These are phyloP conservation scores for Boechera stricta DNA, from an alignment of 345 rosid species.

Conservation along the genomic window DNA sequence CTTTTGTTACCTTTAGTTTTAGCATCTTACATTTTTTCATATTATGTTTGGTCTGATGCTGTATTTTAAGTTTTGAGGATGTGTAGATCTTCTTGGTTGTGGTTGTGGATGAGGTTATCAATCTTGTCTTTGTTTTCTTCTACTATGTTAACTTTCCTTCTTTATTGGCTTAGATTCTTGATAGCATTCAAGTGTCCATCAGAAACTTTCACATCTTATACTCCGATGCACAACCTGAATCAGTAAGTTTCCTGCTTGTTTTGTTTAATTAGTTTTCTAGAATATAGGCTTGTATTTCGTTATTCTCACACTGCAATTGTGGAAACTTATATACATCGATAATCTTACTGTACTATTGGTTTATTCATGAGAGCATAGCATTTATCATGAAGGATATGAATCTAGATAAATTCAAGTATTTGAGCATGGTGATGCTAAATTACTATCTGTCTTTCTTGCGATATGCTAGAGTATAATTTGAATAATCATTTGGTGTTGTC, in stretches of 20 bases:
- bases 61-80: constrained; percentile 18
- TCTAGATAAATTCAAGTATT: constrained; percentile 22
- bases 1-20: constrained; percentile 1
- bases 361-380: constrained; percentile 14
- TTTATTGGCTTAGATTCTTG: constrained; percentile 65
- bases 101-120: constrained; percentile 8
- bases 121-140: constrained; percentile 4
- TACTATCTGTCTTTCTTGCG: constrained; percentile 12
- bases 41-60: constrained; percentile 13
- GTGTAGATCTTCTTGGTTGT: constrained; percentile 11
- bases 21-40: constrained; percentile 13
- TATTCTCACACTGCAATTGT: background rate
- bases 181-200: constrained; percentile 82
- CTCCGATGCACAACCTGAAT: constrained; percentile 54
- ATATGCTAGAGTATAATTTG: constrained; percentile 20
- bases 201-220: constrained; percentile 76
- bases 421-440: constrained; percentile 20
- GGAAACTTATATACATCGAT: constrained; percentile 9
- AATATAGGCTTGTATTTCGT: constrained; percentile 18
- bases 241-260: constrained; percentile 55
- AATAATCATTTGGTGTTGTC: constrained; percentile 23
- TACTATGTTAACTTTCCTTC: constrained; percentile 29
- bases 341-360: constrained; percentile 23
- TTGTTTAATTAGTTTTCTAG: constrained; percentile 18
- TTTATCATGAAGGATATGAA: constrained; percentile 27